These are phyloP conservation scores for Fusarium sambucinum DNA, from an alignment of 2,329 filamentous ascomycete genomes.

Conservation along the genomic window DNA sequence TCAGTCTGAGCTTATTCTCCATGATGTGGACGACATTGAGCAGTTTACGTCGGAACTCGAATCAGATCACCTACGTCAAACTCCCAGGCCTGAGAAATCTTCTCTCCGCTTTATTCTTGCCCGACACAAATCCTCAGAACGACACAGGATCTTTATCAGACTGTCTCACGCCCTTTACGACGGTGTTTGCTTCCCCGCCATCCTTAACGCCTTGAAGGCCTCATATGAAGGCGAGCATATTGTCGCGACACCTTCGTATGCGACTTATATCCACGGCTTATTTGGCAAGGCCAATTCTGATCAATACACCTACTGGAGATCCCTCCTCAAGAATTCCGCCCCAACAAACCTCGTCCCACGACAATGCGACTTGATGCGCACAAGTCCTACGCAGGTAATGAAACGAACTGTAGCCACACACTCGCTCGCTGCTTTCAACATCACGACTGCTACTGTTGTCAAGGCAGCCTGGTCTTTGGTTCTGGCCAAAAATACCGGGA, in stretches of 20 bases:
- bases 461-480: slow-evolving; percentile 61
- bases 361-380: not conserved
- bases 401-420: slow-evolving; percentile 11
- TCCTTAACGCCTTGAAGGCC: slow-evolving; percentile 15
- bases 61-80: not conserved
- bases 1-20: slow-evolving; percentile 11
- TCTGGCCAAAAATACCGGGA: slow-evolving; percentile 53
- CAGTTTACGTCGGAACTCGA: slow-evolving; percentile 17
- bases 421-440: slow-evolving; percentile 34
- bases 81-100: not conserved
- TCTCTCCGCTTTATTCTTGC: slow-evolving; percentile 24
- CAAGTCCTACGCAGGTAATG: slow-evolving; percentile 12
- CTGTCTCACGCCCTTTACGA: slow-evolving; percentile 38
- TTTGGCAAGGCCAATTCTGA: not conserved
- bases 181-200: slow-evolving; percentile 30
- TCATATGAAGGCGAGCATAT: slow-evolving; percentile 24
- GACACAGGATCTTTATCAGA: slow-evolving; percentile 30
- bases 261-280: slow-evolving; percentile 12
- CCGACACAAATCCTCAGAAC: slow-evolving; percentile 4
- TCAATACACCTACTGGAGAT: slow-evolving; percentile 28
- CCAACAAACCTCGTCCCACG: slow-evolving; percentile 21
- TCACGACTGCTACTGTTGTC: slow-evolving; percentile 55
- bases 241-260: not conserved
- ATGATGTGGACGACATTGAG: slow-evolving; percentile 21
- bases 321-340: slow-evolving; percentile 11